Percentiles rank a stretch among this genome's conserved stretches.
phyloP scores from a whole-genome alignment of 495 filamentous ascomycete species.

The Podospora tetraspora region DNA sequence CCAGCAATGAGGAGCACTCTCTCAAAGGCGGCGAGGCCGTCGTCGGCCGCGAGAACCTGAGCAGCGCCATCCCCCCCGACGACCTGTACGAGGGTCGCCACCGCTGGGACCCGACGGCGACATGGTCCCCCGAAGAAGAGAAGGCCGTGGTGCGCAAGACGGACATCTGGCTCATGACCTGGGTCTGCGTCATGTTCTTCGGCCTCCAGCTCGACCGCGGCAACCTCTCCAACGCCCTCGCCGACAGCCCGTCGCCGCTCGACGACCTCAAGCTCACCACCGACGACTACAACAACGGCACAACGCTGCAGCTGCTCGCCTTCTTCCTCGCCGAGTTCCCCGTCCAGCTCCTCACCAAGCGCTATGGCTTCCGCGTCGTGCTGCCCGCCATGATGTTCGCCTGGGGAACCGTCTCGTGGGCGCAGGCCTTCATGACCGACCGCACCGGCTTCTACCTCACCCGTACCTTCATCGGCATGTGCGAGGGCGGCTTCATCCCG shows the following conservation, averaged over 20 bases:
- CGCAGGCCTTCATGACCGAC: slow-evolving; percentile 34
- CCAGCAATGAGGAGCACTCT: slow-evolving; percentile 8
- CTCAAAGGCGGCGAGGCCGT: slow-evolving; percentile 5
- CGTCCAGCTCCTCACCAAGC: slow-evolving; percentile 42
- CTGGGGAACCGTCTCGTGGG: slow-evolving; percentile 39
- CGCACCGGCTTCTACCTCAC: slow-evolving; percentile 35
- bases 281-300: slow-evolving; percentile 41
- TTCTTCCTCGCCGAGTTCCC: slow-evolving; percentile 46
- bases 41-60: slow-evolving; percentile 20
- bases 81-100: slow-evolving; percentile 46
- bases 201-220: slow-evolving; percentile 39
- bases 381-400: slow-evolving; percentile 42
- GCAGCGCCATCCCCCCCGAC: slow-evolving; percentile 20
- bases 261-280: slow-evolving; percentile 34
- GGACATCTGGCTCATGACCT: slow-evolving; percentile 32
- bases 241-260: slow-evolving; percentile 33
- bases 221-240: slow-evolving; percentile 39
- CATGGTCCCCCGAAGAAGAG: slow-evolving; percentile 45
- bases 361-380: slow-evolving; percentile 40
- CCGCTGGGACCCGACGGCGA: slow-evolving; percentile 45
- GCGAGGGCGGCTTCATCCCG: slow-evolving; percentile 46
- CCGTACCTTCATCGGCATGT: slow-evolving; percentile 39
- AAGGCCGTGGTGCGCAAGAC: slow-evolving; percentile 42
- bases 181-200: slow-evolving; percentile 43
- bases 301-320: slow-evolving; percentile 37